These are phyloP conservation scores for Gnetum montanum DNA, from an alignment of 75 land plant species.

Conservation along the genomic window DNA sequence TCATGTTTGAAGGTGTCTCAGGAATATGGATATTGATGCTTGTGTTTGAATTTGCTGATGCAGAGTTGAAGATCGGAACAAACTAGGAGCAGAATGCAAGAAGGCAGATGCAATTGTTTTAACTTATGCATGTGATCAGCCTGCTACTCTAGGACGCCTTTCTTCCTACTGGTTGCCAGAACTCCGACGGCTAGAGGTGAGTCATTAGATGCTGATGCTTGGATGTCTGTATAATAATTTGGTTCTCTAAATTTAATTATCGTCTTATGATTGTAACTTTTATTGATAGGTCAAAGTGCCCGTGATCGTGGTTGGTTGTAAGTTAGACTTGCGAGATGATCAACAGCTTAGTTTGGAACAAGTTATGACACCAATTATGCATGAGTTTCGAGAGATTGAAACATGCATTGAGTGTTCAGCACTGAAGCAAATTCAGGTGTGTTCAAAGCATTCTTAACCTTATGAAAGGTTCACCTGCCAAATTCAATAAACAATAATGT, in stretches of 20 bases:
- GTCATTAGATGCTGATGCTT: neutral
- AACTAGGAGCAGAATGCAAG: conserved; percentile 62
- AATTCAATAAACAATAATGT: too few species aligned
- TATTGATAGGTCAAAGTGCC: conserved; percentile 73
- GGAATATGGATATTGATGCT: too few species aligned
- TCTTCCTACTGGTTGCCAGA: conserved; percentile 92
- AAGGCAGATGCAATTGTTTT: conserved; percentile 86
- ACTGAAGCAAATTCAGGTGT: conserved; percentile 81
- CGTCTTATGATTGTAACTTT: neutral
- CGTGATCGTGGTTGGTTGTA: conserved; percentile 95
- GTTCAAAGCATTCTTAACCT: too few species aligned
- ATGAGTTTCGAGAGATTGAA: conserved; percentile 95
- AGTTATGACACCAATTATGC: conserved; percentile 96
- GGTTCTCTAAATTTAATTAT: neutral
- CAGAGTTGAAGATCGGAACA: conserved; percentile 50
- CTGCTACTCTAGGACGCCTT: conserved; percentile 59
- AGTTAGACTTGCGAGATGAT: conserved; percentile 85
- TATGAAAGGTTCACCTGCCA: neutral
- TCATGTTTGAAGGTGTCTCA: too few species aligned
- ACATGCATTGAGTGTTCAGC: conserved; percentile 98
- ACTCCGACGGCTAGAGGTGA: conserved; percentile 80
- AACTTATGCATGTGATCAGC: conserved; percentile 88
- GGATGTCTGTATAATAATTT: neutral
- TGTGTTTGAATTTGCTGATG: too few species aligned
- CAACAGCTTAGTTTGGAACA: conserved; percentile 74